These are phyloP conservation scores for Luffa acutangula DNA, from an alignment of 306 rosid species.

Conservation along the genomic window DNA sequence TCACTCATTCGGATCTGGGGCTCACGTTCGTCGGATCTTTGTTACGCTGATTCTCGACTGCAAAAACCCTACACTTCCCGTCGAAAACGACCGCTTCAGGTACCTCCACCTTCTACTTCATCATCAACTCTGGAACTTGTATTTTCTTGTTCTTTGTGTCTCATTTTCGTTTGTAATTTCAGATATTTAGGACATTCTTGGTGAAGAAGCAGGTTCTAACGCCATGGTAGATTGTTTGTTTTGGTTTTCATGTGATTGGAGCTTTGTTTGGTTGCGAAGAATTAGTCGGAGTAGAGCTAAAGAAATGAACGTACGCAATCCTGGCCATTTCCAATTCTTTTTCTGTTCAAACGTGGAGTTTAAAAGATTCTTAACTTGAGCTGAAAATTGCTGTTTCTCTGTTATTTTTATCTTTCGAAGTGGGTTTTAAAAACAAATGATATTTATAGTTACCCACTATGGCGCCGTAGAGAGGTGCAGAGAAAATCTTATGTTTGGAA, in stretches of 20 bases:
- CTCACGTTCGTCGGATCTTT: not conserved
- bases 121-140: not conserved
- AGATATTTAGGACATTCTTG: not conserved
- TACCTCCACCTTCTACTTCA: not conserved
- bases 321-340: not conserved
- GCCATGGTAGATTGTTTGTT: not conserved
- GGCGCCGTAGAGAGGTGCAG: not conserved
- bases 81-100: not conserved
- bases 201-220: not conserved
- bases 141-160: not conserved
- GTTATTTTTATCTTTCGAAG: not conserved
- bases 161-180: not conserved
- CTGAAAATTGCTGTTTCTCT: not conserved
- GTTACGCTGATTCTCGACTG: not conserved
- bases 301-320: not conserved
- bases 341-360: not conserved
- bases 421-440: not conserved
- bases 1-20: conserved; percentile 1
- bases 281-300: not conserved
- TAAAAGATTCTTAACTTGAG: not conserved
- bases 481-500: not conserved
- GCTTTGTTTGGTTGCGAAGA: conserved; percentile 5
- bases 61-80: conserved; percentile 2
- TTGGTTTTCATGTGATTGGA: not conserved
- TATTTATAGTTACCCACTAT: not conserved